These are phyloP conservation scores for Hemisphaericaspora xylofermentans DNA, from an alignment of 1,139 yeast genomes.

Conservation along the genomic window DNA sequence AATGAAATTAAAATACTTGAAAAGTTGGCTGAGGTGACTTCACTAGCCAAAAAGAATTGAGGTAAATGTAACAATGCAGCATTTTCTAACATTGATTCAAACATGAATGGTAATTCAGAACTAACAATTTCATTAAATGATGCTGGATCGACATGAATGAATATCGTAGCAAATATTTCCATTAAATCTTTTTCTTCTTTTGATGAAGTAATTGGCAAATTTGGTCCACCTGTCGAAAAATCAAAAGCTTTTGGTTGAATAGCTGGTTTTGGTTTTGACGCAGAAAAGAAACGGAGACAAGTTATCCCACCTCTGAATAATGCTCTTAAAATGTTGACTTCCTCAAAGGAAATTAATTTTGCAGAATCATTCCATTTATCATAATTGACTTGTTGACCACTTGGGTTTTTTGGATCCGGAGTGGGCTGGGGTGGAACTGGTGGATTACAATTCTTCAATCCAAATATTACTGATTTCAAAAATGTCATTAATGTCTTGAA, in stretches of 20 bases:
- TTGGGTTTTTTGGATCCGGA: constrained; percentile 55
- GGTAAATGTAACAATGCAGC: constrained; percentile 89
- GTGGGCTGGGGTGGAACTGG: constrained; percentile 63
- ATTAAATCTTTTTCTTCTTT: constrained; percentile 93
- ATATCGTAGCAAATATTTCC: constrained; percentile 94
- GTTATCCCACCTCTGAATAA: constrained; percentile 82
- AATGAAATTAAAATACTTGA: constrained; percentile 83
- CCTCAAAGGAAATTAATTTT: constrained; percentile 78
- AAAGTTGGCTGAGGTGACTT: constrained; percentile 88
- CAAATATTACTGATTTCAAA: constrained; percentile 85
- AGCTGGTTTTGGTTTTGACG: constrained; percentile 44
- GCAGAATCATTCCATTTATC: constrained; percentile 86
- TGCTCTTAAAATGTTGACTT: constrained; percentile 70
- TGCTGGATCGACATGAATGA: constrained; percentile 91
- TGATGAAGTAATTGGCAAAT: constrained; percentile 79
- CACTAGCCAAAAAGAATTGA: constrained; percentile 91
- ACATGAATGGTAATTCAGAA: constrained; percentile 74
- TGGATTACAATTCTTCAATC: constrained; percentile 87
- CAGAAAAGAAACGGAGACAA: constrained; percentile 77
- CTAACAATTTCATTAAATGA: constrained; percentile 92
- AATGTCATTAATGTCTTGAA: constrained; percentile 90
- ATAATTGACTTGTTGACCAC: constrained; percentile 55
- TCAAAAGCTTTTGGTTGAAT: constrained; percentile 57
- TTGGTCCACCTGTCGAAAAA: constrained; percentile 68
- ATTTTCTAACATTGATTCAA: constrained; percentile 77